Evolutionary conservation across 192 early-diverging fungal genomes (phyloP).

Genomic region (Linderina pennispora): DNA sequence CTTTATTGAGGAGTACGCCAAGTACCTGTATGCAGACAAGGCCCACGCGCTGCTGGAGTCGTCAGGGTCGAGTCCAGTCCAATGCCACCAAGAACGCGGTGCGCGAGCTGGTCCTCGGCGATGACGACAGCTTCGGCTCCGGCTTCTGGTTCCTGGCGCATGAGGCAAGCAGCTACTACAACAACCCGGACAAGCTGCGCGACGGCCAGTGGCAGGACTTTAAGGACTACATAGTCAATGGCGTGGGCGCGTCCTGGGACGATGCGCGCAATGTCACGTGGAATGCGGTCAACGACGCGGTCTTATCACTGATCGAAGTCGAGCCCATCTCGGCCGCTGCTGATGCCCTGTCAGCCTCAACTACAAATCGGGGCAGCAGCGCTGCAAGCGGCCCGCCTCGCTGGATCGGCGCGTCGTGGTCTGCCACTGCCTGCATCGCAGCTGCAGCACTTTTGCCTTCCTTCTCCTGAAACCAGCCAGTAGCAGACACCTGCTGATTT

Average conservation of each 20-base stretch:
- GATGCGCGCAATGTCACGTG: constrained; percentile 21
- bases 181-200: constrained; percentile 13
- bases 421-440: too few relatives aligned
- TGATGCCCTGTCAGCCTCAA: too few relatives aligned
- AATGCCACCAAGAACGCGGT: constrained; percentile 12
- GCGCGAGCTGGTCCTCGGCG: constrained; percentile 22
- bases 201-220: constrained; percentile 32
- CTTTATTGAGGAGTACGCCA: constrained; percentile 29
- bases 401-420: too few relatives aligned
- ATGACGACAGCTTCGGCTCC: constrained; percentile 45
- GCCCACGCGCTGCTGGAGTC: constrained; percentile 1
- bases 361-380: too few relatives aligned
- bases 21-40: constrained; percentile 12
- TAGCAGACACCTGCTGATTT: too few relatives aligned
- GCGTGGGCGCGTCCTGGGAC: constrained; percentile 26
- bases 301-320: constrained; percentile 6
- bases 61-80: background rate
- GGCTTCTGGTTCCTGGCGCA: constrained; percentile 39
- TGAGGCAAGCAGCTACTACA: constrained; percentile 13
- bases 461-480: too few relatives aligned
- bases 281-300: constrained; percentile 13
- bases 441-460: too few relatives aligned
- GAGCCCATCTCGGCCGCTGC: too few relatives aligned
- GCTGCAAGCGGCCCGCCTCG: too few relatives aligned
- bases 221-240: constrained; percentile 30